Base-by-base conservation (phyloP, 2,329 filamentous ascomycete species). In the Tolypocladium endophyticum region DNA sequence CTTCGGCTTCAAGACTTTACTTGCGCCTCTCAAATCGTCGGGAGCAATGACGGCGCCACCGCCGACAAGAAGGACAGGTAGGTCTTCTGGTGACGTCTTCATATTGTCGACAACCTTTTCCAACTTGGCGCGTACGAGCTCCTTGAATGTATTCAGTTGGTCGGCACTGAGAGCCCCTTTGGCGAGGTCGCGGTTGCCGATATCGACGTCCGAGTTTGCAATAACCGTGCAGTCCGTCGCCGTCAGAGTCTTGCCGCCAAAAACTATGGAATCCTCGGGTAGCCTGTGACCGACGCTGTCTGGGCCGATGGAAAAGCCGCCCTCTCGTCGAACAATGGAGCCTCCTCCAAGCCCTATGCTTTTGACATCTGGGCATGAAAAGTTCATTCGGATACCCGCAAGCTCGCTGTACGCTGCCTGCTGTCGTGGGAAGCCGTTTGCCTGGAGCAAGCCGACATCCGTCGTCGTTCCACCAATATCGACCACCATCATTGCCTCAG, bases 381-480 rank as follows among this genome's bases (percentile, higher is more conserved):
- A 81, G 66, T 87, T 87, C 73, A 84, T 84, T 9, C 83, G 77
- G 1, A 88, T 82, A 0, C 85, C 86, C 0, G 81, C 81, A 2
- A 88, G 73, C 38, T 86, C 79, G 39, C 81, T 85, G 62, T 84
- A 87, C 0, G 84, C 83, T 6, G 84, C 81, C 56, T 83, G 80
- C 67, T 87, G 82, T 38, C 84, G 76, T 0, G 86, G 86, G 56
- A 88, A 85, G 0, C 86, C 85, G 56, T 81, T 87, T 0, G 80
- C 76, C 8, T 85, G 76, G 4, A 88, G 69, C 0, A 86, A 70
- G 0, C 86, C 84, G 14, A 87, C 82, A 63, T 88, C 86, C 0
- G 84, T 82, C 0, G 85, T 88, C 0, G 86, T 88, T 3, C 86
- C 85, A 0, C 86, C 86, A 58, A 88, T 82, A 65, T 88, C 86